phyloP scores from a whole-genome alignment of 345 rosid genomes.

The Heritiera fomes region DNA sequence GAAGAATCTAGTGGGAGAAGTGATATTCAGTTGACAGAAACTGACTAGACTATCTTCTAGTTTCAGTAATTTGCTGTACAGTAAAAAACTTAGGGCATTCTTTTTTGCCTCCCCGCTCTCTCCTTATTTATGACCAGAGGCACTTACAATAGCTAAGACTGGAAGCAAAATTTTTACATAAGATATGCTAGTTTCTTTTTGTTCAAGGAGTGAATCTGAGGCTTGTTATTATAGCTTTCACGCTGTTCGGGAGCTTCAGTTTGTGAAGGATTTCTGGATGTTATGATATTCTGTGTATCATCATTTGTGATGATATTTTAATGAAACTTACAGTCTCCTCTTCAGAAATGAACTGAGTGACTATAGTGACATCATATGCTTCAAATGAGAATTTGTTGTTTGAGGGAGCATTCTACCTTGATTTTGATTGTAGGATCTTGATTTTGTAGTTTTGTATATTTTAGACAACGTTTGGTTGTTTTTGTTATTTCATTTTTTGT shows the following conservation, averaged over 20 bases:
- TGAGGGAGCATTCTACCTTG: neutral
- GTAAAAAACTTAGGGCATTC: constrained; percentile 13
- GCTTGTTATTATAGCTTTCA: neutral
- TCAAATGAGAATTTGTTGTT: neutral
- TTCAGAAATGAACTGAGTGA: neutral
- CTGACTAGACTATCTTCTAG: constrained; percentile 30
- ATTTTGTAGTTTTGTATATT: neutral
- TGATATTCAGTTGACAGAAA: constrained; percentile 5
- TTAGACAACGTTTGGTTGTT: neutral
- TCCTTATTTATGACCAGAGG: neutral
- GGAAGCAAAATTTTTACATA: constrained; percentile 9
- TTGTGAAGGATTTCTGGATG: neutral
- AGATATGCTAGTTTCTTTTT: constrained; percentile 5
- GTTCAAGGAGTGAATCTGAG: neutral
- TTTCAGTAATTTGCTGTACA: constrained; percentile 30
- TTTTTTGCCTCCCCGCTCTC: neutral
- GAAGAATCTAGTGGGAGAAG: constrained; percentile 33
- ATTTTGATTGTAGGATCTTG: neutral
- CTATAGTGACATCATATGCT: neutral
- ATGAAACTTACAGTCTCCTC: neutral
- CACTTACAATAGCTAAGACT: neutral
- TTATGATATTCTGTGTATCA: neutral
- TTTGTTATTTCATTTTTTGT: neutral
- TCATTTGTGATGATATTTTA: neutral
- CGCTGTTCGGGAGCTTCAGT: neutral